Base-by-base conservation (phyloP, 495 filamentous ascomycete species). In the Aspergillus steynii region DNA sequence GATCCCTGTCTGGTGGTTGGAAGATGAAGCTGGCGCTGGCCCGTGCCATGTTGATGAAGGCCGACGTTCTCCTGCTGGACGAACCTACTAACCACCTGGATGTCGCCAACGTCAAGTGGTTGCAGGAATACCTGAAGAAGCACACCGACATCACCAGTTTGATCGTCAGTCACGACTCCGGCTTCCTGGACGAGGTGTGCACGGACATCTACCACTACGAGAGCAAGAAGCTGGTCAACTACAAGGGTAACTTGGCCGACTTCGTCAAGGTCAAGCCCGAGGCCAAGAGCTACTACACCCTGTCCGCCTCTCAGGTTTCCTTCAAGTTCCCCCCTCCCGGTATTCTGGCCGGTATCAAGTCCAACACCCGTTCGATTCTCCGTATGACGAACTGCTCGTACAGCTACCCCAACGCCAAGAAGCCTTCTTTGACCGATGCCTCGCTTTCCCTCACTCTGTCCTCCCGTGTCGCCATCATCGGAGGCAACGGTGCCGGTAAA, bases 171-270 rank as follows among this genome's bases (percentile, higher is more conserved):
- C 95, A 99, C 88, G 95, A 99, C 85, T 97, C 93, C 5, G 88
- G 90, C 49, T 99, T 99, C 84, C 80, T 99, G 47, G 95, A 99
- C 72, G 89, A 92, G 32, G 92, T 99, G 58, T 97, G 94, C 68
- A 99, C 95, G 5, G 96, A 99, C 71, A 97, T 99, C 75, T 98
- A 97, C 79, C 95, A 99, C 78, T 99, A 99, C 79, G 95, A 99
- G 74, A 80, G 84, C 68, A 99, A 99, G 87, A 98, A 98, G 79
- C 86, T 99, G 4, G 89, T 90, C 46, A 90, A 86, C 78, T 98
- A 96, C 83, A 91, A 89, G 74, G 95, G 95, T 61, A 99, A 99
- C 71, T 86, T 99, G 31, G 88, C 92, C 37, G 92, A 83, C 25
- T 97, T 99, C 66, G 95, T 99, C 70, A 86, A 91, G 74, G 76